A percentile compares a stretch with the other conserved stretches of the same genome.
These are phyloP conservation scores for Clavulina sp. DNA, from an alignment of 768 basidiomycete species.

Conservation along the genomic window DNA sequence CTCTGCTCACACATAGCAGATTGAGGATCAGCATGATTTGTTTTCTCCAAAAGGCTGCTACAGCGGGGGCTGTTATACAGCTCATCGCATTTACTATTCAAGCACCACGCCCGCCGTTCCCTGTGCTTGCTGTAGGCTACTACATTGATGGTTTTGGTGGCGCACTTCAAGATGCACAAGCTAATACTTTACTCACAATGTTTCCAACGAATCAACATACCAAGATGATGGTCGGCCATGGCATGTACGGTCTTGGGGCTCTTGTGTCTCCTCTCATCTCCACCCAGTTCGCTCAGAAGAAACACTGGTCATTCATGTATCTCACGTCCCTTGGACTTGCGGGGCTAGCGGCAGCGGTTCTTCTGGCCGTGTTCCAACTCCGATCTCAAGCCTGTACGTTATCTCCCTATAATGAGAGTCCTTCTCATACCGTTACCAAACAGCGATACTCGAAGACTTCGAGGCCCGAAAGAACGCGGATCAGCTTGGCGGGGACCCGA, in stretches of 20 bases:
- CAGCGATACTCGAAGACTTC: not conserved
- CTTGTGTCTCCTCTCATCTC: conserved; percentile 48
- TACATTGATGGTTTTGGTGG: conserved; percentile 28
- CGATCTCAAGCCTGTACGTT: not conserved
- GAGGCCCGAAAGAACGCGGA: not conserved
- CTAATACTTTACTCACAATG: conserved; percentile 29
- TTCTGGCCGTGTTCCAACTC: conserved; percentile 45
- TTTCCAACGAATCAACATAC: conserved; percentile 22
- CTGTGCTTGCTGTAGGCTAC: conserved; percentile 27
- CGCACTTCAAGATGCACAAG: conserved; percentile 28
- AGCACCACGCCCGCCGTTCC: conserved; percentile 29
- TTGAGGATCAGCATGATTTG: too few relatives aligned
- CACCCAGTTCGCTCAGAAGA: conserved; percentile 56
- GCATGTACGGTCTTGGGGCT: conserved; percentile 24
- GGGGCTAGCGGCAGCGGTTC: conserved; percentile 31
- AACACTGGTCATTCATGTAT: conserved; percentile 64
- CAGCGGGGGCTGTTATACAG: conserved; percentile 18
- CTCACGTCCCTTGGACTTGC: conserved; percentile 54
- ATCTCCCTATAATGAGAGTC: too few relatives aligned
- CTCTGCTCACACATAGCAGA: too few relatives aligned
- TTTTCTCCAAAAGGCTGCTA: too few relatives aligned
- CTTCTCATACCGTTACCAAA: too few relatives aligned
- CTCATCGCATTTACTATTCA: conserved; percentile 21
- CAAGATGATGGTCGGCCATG: conserved; percentile 28
- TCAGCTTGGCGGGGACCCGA: not conserved